Evolutionary conservation across 306 rosid species (phyloP), one percentile per base, ranked within the genome.

Genomic region (Neltuma alba): DNA sequence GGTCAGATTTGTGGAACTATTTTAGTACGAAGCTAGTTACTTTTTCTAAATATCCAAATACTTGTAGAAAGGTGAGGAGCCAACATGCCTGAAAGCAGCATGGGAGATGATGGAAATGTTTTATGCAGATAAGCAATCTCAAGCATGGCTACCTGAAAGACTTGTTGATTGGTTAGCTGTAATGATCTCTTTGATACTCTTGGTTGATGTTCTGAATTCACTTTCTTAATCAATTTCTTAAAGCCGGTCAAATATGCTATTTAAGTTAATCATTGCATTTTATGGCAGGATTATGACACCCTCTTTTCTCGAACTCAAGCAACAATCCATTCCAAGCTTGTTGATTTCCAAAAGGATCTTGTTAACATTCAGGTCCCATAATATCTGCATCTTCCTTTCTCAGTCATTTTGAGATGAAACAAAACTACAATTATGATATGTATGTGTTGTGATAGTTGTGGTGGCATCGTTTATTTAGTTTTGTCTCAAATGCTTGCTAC

Each of bases 121-220:
- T 85, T 94, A 91, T 83, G 97, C 89, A 1, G 99, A 94, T 89
- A 94, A 89, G 83, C 89, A 85, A 75, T 92, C 92, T 72, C 97
- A 89, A 86, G 83, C 95, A 63, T 94, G 97, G 97, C 89, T 88
- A 79, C 91, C 89, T 61, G 99, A 94, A 84, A 91, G 90, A 76
- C 94, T 94, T 78, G 95, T 92, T 82, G 99, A 94, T 89, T 94
- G 99, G 97, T 81, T 94, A 89, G 89, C 95, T 78, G 99, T 94
- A 94, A 87, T 86, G 88, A 88, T 89, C 90, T 71, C 71, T 76
- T 67, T 25, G 61, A 73, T 23, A 36, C 68, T 70, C 28, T 78
- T 52, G 14, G 12, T 55, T 31, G 78, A 75, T 63, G 61, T 70
- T 30, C 61, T 57, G 52, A 27, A 15, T 68, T 13, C 55, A 13